A percentile compares a stretch with the other conserved stretches of the same genome.
Conservation (phyloP, 1,139 yeast genomes). For the Sugiyamaella sp. region DNA sequence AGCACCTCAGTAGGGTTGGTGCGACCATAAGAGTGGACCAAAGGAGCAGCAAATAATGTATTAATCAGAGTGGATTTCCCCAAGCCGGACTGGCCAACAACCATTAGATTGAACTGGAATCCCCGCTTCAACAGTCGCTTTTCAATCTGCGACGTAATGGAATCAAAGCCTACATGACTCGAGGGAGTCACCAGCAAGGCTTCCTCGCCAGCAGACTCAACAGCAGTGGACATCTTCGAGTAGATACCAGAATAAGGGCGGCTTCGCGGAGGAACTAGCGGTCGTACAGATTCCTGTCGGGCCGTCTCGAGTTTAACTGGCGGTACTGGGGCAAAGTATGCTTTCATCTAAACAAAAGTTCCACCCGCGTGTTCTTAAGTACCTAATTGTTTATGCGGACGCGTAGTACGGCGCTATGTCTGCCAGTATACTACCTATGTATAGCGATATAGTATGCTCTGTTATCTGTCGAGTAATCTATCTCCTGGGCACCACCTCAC, state of each 20-base stretch:
- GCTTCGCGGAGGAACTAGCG: background rate
- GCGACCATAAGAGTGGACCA: slow-evolving; percentile 76
- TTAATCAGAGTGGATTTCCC: slow-evolving; percentile 93
- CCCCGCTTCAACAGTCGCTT: slow-evolving; percentile 90
- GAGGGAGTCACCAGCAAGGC: slow-evolving; percentile 44
- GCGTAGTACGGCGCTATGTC: slow-evolving; percentile 13
- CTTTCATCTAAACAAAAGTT: background rate
- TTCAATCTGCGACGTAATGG: slow-evolving; percentile 94
- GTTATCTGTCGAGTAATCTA: background rate
- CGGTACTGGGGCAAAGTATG: background rate
- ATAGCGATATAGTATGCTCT: too few relatives aligned
- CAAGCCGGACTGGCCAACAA: slow-evolving; percentile 89
- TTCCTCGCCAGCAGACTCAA: slow-evolving; percentile 10
- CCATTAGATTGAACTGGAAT: slow-evolving; percentile 91
- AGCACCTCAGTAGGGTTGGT: slow-evolving; percentile 66
- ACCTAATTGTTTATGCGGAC: slow-evolving; percentile 13
- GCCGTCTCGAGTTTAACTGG: background rate
- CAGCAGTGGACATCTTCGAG: slow-evolving; percentile 9
- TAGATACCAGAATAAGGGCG: slow-evolving; percentile 6
- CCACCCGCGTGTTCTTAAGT: slow-evolving; percentile 1
- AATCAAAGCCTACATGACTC: slow-evolving; percentile 89
- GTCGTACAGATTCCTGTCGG: background rate
- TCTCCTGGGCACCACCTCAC: background rate
- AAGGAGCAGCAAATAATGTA: slow-evolving; percentile 83
- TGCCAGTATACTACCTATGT: background rate